A percentile compares a stretch with the other conserved stretches of the same genome.
These are phyloP conservation scores for Dioscorea cayenensis DNA, from an alignment of 116 monocot genomes.

Conservation along the genomic window DNA sequence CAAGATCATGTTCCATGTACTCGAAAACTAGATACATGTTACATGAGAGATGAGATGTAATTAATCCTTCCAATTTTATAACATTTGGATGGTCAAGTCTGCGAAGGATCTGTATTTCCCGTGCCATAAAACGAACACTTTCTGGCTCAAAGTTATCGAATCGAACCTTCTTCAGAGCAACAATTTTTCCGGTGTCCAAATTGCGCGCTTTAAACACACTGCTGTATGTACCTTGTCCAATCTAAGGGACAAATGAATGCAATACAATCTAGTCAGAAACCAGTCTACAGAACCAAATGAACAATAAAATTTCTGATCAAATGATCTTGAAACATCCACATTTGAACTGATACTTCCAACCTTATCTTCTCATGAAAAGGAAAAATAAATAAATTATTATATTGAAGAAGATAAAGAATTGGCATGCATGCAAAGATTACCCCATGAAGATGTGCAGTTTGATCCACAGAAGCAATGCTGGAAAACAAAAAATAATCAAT, in stretches of 20 bases:
- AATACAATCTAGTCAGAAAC: neutral
- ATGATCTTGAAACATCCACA: too few species aligned
- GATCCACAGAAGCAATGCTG: too few species aligned
- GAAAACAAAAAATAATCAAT: too few species aligned
- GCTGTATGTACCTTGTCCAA: conserved; percentile 39
- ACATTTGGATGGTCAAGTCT: conserved; percentile 37
- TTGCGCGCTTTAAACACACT: conserved; percentile 25
- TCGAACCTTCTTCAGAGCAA: conserved; percentile 33
- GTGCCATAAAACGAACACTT: conserved; percentile 37
- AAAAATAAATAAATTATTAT: too few species aligned
- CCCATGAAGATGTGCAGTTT: too few species aligned
- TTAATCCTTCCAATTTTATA: conserved; percentile 27
- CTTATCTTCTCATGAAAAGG: too few species aligned
- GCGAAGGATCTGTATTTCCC: conserved; percentile 29
- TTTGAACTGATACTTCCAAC: too few species aligned
- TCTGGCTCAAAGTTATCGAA: conserved; percentile 31
- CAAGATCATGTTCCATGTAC: conserved; percentile 41
- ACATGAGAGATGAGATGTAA: conserved; percentile 15
- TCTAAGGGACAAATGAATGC: conserved; percentile 7
- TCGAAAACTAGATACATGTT: conserved; percentile 32
- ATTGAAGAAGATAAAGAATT: too few species aligned
- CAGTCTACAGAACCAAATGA: neutral
- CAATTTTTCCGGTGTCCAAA: conserved; percentile 18
- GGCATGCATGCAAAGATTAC: too few species aligned
- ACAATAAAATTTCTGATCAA: too few species aligned